These are phyloP conservation scores for Sphagnum contortum DNA, from an alignment of 225 moss, liverwort and hornwort species.

Conservation along the genomic window DNA sequence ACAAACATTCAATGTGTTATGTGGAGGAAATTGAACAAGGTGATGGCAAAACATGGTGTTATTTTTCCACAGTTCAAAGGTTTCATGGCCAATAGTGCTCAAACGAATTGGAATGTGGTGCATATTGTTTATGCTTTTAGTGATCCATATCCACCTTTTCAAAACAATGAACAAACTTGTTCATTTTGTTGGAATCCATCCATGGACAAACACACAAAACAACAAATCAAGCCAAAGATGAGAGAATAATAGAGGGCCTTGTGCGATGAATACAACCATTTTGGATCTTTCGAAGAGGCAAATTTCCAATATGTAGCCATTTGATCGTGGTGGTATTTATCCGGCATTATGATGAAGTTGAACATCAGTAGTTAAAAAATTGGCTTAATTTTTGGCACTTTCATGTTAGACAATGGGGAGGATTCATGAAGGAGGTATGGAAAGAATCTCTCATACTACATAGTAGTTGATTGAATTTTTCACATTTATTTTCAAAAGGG, in stretches of 20 bases:
- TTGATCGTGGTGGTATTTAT: neutral
- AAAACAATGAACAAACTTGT: neutral
- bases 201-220: neutral
- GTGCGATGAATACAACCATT: neutral
- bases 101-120: neutral
- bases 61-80: neutral
- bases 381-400: no score
- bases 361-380: no score
- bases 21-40: neutral
- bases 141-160: neutral
- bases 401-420: no score
- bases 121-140: neutral
- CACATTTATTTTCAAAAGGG: no score
- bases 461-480: no score
- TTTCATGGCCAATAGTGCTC: neutral
- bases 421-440: no score
- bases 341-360: no score
- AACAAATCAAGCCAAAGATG: neutral
- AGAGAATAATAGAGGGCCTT: neutral
- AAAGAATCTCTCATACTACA: no score
- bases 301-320: neutral
- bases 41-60: neutral
- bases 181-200: neutral
- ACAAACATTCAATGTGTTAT: neutral
- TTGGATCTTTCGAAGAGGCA: neutral